Evolutionary conservation across 805 yeast species (phyloP).

Genomic region (Ogataea populi-albae): DNA sequence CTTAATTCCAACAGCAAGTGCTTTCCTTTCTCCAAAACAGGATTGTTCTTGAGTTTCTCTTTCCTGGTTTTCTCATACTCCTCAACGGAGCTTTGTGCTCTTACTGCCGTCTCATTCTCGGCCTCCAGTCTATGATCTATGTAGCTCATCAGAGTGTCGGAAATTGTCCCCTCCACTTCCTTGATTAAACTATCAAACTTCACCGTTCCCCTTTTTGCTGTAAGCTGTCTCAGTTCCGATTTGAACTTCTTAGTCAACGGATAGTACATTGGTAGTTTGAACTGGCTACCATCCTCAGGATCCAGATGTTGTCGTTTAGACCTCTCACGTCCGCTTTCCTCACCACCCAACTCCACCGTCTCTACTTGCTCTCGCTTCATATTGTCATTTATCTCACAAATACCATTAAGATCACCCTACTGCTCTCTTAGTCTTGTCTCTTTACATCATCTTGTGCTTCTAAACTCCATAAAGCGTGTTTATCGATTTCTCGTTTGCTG

Average conservation of each 20-base stretch:
- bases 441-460: no score
- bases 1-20: conserved; percentile 6
- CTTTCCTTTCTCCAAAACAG: conserved; percentile 13
- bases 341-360: neutral
- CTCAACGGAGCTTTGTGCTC: conserved; percentile 12
- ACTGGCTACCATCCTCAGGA: no score
- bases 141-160: conserved; percentile 14
- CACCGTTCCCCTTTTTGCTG: conserved; percentile 3
- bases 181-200: conserved; percentile 10
- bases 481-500: neutral
- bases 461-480: no score
- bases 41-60: conserved; percentile 12
- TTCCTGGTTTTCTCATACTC: conserved; percentile 13
- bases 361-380: neutral
- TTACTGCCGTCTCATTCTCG: conserved; percentile 17
- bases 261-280: conserved; percentile 25
- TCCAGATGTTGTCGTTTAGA: neutral
- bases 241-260: conserved; percentile 20
- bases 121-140: conserved; percentile 17
- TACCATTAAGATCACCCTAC: no score
- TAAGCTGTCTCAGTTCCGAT: conserved; percentile 12
- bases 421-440: no score
- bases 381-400: no score
- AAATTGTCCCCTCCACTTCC: conserved; percentile 10
- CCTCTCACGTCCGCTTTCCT: neutral